phyloP scores from a whole-genome alignment of 495 filamentous ascomycete genomes.

The Lasiosphaeria ovina region DNA sequence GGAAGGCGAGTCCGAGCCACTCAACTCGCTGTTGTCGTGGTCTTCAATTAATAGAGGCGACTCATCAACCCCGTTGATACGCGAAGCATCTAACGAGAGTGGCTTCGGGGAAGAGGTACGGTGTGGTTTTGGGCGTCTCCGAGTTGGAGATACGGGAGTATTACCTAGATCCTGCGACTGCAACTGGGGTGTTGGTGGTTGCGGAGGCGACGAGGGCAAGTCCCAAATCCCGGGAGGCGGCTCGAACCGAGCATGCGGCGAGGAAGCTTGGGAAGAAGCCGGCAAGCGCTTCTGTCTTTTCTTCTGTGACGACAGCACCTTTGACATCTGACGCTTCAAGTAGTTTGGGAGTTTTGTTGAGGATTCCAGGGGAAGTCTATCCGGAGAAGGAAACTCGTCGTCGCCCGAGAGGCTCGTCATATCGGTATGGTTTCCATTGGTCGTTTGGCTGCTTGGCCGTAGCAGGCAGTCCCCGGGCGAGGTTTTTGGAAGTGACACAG shows the following conservation, averaged over 20 bases:
- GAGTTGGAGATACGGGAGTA: constrained; percentile 3
- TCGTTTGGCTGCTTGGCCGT: constrained; percentile 26
- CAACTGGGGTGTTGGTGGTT: constrained; percentile 5
- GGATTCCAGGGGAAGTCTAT: constrained; percentile 22
- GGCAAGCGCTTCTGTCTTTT: constrained; percentile 22
- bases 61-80: not conserved
- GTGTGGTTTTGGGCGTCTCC: not conserved
- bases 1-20: constrained; percentile 21
- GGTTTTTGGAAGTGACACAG: constrained; percentile 23
- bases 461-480: constrained; percentile 17
- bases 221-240: constrained; percentile 19
- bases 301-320: constrained; percentile 17
- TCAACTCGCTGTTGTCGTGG: constrained; percentile 10
- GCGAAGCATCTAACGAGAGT: not conserved
- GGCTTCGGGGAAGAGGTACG: not conserved
- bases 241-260: constrained; percentile 19
- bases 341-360: constrained; percentile 8
- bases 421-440: constrained; percentile 27
- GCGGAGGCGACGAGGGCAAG: constrained; percentile 24
- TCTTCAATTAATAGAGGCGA: constrained; percentile 21
- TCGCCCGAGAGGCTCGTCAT: constrained; percentile 31
- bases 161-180: constrained; percentile 10
- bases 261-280: constrained; percentile 21
- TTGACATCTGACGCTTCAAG: constrained; percentile 23
- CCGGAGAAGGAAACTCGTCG: constrained; percentile 40